Base-by-base conservation (phyloP, 106 monocot species). In the Dioscorea dumetorum region DNA sequence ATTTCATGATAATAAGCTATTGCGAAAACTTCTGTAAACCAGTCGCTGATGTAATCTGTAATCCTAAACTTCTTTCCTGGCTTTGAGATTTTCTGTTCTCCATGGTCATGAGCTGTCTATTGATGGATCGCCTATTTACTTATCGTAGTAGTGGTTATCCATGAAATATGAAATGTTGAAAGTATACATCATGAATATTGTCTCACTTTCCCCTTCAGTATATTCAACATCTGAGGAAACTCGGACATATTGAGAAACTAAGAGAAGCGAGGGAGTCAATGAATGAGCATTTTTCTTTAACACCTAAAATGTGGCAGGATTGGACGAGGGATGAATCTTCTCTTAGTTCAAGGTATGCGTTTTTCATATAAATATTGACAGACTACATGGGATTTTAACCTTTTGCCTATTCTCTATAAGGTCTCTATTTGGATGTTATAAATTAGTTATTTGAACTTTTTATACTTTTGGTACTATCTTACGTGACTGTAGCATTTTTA, bases 241-340 rank as follows among this genome's bases (percentile, higher is more conserved):
- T 77, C 48, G 82, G 92, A 0, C 58, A 79, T 58, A 80, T 93
- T 4, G 84, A 87, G 77, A 90, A 90, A 78, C 77, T 99, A 49
- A 67, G 76, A 48, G 60, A 81, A 53, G 89, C 92, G 22, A 87
- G 97, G 77, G 84, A 87, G 49, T 68, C 78, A 0, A 99, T 93
- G 97, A 87, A 78, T 58, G 77, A 74, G 49, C 48, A 81, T 60
- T 99, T 87, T 66, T 92, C 97, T 6, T 74, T 99, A 41, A 85
- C 61, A 62, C 81, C 97, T 16, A 78, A 81, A 68, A 87, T 99
- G 81, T 99, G 92, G 97, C 80, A 78, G 63, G 97, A 99, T 57
- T 93, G 97, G 97, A 71, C 81, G 14, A 87, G 76, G 23, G 97
- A 99, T 62, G 97, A 92, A 69, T 57, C 57, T 56, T 83, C 84